These are phyloP conservation scores for Angomonas desouzai DNA, from an alignment of 208 protist species.

Conservation along the genomic window DNA sequence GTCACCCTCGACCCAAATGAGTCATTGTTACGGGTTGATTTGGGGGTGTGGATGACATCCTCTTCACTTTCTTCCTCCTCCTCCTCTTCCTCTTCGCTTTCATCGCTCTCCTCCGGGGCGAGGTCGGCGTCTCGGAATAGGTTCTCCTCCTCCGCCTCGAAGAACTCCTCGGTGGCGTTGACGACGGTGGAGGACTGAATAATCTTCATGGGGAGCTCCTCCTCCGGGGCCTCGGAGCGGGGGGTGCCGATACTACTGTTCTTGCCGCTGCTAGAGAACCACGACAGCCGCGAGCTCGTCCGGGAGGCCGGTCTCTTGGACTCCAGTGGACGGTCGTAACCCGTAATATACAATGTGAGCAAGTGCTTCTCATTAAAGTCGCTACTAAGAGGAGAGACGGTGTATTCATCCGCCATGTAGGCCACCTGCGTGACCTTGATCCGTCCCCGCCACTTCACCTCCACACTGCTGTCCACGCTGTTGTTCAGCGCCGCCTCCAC, in stretches of 20 bases:
- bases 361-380: constrained; percentile 37
- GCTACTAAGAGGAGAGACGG: constrained; percentile 21
- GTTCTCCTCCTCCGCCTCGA: constrained; percentile 38
- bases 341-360: constrained; percentile 27
- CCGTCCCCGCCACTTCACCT: constrained; percentile 39
- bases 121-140: constrained; percentile 37
- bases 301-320: background rate
- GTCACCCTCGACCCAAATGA: background rate
- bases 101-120: constrained; percentile 25
- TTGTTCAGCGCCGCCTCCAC: constrained; percentile 17
- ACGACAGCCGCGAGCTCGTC: background rate
- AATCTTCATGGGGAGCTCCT: constrained; percentile 21
- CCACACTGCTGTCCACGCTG: constrained; percentile 11
- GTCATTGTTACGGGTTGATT: constrained; percentile 5
- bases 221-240: constrained; percentile 14
- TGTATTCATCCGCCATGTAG: constrained; percentile 38
- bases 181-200: constrained; percentile 24
- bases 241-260: constrained; percentile 17
- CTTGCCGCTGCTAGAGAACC: constrained; percentile 2
- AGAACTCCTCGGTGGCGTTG: constrained; percentile 27
- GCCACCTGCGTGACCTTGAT: constrained; percentile 35
- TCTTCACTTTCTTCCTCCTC: constrained; percentile 17
- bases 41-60: constrained; percentile 9
- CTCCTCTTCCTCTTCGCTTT: constrained; percentile 23
- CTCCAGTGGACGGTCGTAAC: constrained; percentile 28